These are phyloP conservation scores for Fusarium dlaminii DNA, from an alignment of 2,329 filamentous ascomycete species.

Conservation along the genomic window DNA sequence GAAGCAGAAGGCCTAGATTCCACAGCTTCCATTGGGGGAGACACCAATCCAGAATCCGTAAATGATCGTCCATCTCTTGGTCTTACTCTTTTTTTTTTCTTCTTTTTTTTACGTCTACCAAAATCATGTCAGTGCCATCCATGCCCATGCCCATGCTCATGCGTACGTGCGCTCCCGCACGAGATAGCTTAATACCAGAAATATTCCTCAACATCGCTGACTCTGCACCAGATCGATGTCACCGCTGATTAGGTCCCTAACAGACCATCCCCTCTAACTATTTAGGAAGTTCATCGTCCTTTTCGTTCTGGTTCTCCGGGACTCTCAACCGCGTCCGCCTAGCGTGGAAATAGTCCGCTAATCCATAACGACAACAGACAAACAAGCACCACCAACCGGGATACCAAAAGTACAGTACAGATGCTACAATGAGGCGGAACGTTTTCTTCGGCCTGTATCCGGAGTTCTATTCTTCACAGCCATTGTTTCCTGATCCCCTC, in stretches of 20 bases:
- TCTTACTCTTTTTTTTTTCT: not conserved
- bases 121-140: slow-evolving; percentile 37
- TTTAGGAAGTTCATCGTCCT: slow-evolving; percentile 16
- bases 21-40: slow-evolving; percentile 35
- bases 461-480: not conserved
- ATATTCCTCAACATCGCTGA: not conserved
- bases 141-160: slow-evolving; percentile 16
- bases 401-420: not conserved
- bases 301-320: slow-evolving; percentile 23
- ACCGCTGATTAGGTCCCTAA: slow-evolving; percentile 17
- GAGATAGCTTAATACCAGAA: slow-evolving; percentile 29
- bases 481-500: not conserved
- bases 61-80: slow-evolving; percentile 17
- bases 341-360: slow-evolving; percentile 27
- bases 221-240: slow-evolving; percentile 14
- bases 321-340: slow-evolving; percentile 31
- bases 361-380: not conserved
- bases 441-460: slow-evolving; percentile 6
- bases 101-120: not conserved
- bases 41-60: slow-evolving; percentile 21
- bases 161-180: slow-evolving; percentile 14
- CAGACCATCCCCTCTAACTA: not conserved
- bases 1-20: slow-evolving; percentile 30
- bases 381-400: slow-evolving; percentile 6
- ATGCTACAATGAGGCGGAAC: not conserved